A percentile compares a stretch with the other conserved stretches of the same genome.
Evolutionary conservation across 345 rosid species (phyloP).

Genomic region (Dovyalis caffra): DNA sequence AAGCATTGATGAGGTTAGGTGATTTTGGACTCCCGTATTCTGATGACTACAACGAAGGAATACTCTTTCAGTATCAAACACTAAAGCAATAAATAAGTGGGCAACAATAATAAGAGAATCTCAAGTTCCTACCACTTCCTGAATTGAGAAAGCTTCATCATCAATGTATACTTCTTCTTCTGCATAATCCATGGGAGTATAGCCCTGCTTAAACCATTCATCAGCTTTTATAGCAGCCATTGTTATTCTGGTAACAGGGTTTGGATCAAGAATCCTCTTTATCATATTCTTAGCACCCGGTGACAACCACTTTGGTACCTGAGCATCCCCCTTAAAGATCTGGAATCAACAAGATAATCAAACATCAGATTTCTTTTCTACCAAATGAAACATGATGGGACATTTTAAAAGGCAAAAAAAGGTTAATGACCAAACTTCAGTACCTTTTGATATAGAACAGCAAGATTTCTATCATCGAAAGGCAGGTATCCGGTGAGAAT

Average conservation of each 20-base stretch:
- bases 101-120: background rate
- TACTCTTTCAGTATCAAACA: background rate
- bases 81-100: background rate
- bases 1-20: slow-evolving; percentile 70
- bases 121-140: slow-evolving; percentile 48
- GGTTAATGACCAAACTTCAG: background rate
- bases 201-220: slow-evolving; percentile 74
- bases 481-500: slow-evolving; percentile 88
- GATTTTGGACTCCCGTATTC: slow-evolving; percentile 53
- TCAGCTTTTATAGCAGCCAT: slow-evolving; percentile 59
- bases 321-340: slow-evolving; percentile 89
- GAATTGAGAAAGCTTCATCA: slow-evolving; percentile 50
- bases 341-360: slow-evolving; percentile 22
- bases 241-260: slow-evolving; percentile 65
- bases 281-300: slow-evolving; percentile 72
- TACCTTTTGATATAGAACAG: slow-evolving; percentile 93
- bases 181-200: slow-evolving; percentile 53
- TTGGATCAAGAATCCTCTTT: slow-evolving; percentile 80
- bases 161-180: slow-evolving; percentile 67
- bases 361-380: background rate
- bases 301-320: slow-evolving; percentile 77
- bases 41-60: slow-evolving; percentile 40
- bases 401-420: background rate
- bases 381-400: background rate
- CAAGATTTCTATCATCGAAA: slow-evolving; percentile 92